Evolutionary conservation across 2,329 filamentous ascomycete species (phyloP), one percentile per base, ranked within the genome.

Genomic region (Pseudocercospora vitis): DNA sequence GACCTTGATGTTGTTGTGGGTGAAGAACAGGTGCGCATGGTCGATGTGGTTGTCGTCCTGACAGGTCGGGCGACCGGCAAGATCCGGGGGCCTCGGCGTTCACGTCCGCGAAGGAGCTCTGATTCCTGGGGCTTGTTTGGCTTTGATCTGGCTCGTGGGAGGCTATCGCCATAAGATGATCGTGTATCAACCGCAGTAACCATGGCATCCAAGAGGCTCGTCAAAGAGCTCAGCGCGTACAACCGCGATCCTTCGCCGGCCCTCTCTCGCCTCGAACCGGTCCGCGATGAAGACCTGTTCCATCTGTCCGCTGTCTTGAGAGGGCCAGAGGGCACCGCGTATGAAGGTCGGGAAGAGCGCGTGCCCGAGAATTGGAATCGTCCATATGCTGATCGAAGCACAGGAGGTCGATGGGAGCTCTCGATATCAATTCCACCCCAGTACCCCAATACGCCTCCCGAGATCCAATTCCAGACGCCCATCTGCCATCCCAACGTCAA

Each of bases 401-500:
- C 19, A 81, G 83, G 78, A 67, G 94, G 94, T 58, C 83, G 86
- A 65, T 99, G 91, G 91, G 84, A 88, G 56, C 83, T 99, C 65
- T 71, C 75, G 68, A 91, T 99, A 71, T 70, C 77, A 47, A 81
- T 97, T 65, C 91, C 94, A 0, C 62, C 81, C 0, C 82, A 81
- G 33, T 97, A 99, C 73, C 94, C 94, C 2, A 79, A 88, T 53
- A 73, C 81, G 1, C 87, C 94, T 1, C 94, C 94, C 1, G 80
- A 77, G 33, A 86, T 99, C 61, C 78, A 74, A 53, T 99, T 99
- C 76, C 75, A 79, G n/a, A 99, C 91, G 29, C 83, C 84, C 58
- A 84, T 95, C 61, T 88, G 89, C 65, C 91, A 96, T 75, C 85
- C 91, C 44, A 96, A 96, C 73, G 84, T 87, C 40, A 76, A 81